Evolutionary conservation across 148 eudicot genomes (phyloP).

Genomic region (Gaultheria prostrata): DNA sequence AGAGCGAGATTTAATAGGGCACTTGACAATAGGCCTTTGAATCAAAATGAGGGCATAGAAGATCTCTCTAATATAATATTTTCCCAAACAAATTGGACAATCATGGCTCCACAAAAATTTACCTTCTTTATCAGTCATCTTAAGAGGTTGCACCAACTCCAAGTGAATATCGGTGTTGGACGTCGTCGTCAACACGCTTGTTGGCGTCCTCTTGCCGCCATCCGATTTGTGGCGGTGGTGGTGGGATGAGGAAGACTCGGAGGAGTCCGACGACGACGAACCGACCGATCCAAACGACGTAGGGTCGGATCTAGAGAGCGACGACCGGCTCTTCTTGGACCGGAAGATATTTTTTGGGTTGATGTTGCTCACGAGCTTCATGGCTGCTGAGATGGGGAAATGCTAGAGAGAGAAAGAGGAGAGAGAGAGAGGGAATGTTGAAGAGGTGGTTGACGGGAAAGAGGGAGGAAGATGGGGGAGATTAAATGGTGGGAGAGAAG

Average conservation of each 20-base stretch:
- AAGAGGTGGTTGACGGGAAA: background rate
- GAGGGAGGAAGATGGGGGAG: conserved; percentile 33
- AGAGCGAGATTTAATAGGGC: background rate
- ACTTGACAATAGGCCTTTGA: background rate
- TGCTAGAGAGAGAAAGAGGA: background rate
- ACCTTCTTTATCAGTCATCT: conserved; percentile 51
- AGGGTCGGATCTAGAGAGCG: conserved; percentile 50
- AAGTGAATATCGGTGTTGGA: conserved; percentile 19
- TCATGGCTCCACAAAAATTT: background rate
- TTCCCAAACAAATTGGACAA: background rate
- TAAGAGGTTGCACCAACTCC: conserved; percentile 46
- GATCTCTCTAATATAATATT: background rate
- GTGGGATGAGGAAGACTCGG: background rate
- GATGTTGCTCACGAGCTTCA: conserved; percentile 42
- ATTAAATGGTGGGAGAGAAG: conserved; percentile 29
- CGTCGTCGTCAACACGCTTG: conserved; percentile 23
- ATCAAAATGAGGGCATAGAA: background rate
- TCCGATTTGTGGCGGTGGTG: background rate
- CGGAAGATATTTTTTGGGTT: conserved; percentile 47
- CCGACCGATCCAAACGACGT: conserved; percentile 28
- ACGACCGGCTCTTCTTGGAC: conserved; percentile 47
- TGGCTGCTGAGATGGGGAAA: conserved; percentile 21
- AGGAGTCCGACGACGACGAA: conserved; percentile 16
- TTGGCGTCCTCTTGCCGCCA: conserved; percentile 26
- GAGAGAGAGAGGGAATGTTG: conserved; percentile 7